These are phyloP conservation scores for Eucommia ulmoides DNA, from an alignment of 257 asterid genomes.

Conservation along the genomic window DNA sequence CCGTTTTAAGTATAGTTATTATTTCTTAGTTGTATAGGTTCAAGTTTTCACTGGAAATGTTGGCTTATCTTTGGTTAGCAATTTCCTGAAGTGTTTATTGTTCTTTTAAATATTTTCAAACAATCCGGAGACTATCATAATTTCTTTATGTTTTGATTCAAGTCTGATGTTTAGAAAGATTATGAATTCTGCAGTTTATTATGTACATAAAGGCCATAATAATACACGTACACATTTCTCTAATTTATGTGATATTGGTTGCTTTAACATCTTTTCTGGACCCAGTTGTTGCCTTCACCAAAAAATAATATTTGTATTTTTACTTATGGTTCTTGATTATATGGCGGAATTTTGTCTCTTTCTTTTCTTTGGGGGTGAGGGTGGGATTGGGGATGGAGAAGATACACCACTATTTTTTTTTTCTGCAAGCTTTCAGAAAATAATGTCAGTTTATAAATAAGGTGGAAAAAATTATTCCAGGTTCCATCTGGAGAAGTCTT, in stretches of 20 bases:
- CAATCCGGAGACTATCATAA: background rate
- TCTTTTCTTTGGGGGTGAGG: too few relatives aligned
- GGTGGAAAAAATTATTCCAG: slow-evolving; percentile 23
- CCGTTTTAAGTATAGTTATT: too few relatives aligned
- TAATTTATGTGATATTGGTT: background rate
- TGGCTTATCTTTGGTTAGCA: too few relatives aligned
- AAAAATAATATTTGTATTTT: background rate
- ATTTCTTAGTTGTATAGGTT: too few relatives aligned
- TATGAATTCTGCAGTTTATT: background rate
- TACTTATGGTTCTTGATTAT: background rate
- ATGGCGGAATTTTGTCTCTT: background rate
- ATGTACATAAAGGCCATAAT: background rate
- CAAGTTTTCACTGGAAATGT: too few relatives aligned
- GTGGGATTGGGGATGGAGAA: too few relatives aligned
- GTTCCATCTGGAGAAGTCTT: slow-evolving; percentile 92
- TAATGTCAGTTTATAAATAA: slow-evolving; percentile 7
- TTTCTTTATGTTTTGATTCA: background rate
- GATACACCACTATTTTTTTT: background rate
- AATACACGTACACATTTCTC: background rate
- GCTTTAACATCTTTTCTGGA: background rate
- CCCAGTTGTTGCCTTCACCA: background rate
- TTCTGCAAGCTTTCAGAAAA: slow-evolving; percentile 5
- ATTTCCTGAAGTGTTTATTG: too few relatives aligned
- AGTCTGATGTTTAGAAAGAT: background rate
- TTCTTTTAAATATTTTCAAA: too few relatives aligned